Percentiles rank a stretch among this genome's conserved stretches.
These are phyloP conservation scores for Cystobasidiaceae sp. DNA, from an alignment of 1,284 basidiomycete genomes.

Conservation along the genomic window DNA sequence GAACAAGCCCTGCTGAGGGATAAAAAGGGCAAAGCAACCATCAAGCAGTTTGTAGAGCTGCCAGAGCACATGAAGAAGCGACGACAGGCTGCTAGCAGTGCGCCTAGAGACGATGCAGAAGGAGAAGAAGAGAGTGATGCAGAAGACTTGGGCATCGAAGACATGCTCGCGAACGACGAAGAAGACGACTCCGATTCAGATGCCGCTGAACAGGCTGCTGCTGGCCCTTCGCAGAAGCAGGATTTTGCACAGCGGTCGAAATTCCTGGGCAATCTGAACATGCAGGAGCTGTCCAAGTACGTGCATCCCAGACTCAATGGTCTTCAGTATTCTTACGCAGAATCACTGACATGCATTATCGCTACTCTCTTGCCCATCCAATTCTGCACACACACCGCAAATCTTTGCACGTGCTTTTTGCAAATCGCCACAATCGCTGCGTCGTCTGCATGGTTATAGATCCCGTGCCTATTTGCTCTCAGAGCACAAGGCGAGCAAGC, in stretches of 20 bases:
- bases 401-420: too few species aligned
- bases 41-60: conserved; percentile 23
- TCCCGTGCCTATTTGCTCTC: conserved; percentile 44
- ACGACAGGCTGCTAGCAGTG: neutral
- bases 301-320: too few species aligned
- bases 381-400: too few species aligned
- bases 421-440: conserved; percentile 27
- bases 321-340: too few species aligned
- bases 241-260: conserved; percentile 48
- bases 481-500: conserved; percentile 71
- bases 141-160: conserved; percentile 49
- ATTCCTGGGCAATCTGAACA: conserved; percentile 63
- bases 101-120: conserved; percentile 5
- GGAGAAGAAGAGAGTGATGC: conserved; percentile 33
- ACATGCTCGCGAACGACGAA: conserved; percentile 59
- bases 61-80: conserved; percentile 6
- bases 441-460: neutral
- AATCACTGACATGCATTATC: too few species aligned
- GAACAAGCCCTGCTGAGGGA: conserved; percentile 5
- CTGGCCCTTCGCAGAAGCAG: conserved; percentile 54
- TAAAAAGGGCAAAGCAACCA: conserved; percentile 25
- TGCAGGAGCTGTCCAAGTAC: conserved; percentile 65
- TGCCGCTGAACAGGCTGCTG: conserved; percentile 57
- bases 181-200: conserved; percentile 54
- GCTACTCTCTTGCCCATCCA: neutral